These are phyloP conservation scores for Coriolopsis trogii DNA, from an alignment of 1,284 basidiomycete species.

Conservation along the genomic window DNA sequence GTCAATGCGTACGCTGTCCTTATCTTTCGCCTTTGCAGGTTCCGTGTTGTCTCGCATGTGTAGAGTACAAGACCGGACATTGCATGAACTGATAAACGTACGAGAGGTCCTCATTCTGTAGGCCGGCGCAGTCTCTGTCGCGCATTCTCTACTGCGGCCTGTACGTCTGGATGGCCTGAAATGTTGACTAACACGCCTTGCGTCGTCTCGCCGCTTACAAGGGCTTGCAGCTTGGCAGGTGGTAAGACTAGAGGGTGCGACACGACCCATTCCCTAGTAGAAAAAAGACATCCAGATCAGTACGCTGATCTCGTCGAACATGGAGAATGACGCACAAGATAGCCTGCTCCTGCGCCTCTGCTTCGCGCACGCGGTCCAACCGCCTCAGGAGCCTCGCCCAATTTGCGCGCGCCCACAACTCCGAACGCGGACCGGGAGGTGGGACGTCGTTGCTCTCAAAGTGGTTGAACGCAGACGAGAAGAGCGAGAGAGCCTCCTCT, in stretches of 20 bases:
- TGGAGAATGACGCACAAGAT: slow-evolving; percentile 13
- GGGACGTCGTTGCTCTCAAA: slow-evolving; percentile 9
- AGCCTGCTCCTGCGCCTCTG: slow-evolving; percentile 16
- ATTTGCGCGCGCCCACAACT: slow-evolving; percentile 22
- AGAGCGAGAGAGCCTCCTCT: slow-evolving; percentile 15
- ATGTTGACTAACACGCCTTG: slow-evolving; percentile 17
- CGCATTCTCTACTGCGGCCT: slow-evolving; percentile 12
- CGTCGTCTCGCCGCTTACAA: slow-evolving; percentile 15
- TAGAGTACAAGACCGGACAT: no score
- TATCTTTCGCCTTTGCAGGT: not conserved
- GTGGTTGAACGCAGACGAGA: slow-evolving; percentile 12
- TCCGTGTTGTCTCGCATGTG: no score
- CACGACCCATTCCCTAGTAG: slow-evolving; percentile 16
- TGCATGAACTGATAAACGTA: no score
- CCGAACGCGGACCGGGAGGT: slow-evolving; percentile 18
- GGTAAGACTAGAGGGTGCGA: slow-evolving; percentile 17
- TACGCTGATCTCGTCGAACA: no score
- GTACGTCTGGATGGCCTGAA: slow-evolving; percentile 14
- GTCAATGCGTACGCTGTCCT: not conserved
- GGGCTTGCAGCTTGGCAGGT: slow-evolving; percentile 11
- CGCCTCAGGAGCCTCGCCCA: slow-evolving; percentile 21
- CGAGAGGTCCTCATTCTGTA: no score
- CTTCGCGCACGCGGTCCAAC: slow-evolving; percentile 12
- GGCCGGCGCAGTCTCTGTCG: not conserved
- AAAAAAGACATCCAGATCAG: no score